These are phyloP conservation scores for Fusarium odoratissimum DNA, from an alignment of 2,329 filamentous ascomycete genomes.

Conservation along the genomic window DNA sequence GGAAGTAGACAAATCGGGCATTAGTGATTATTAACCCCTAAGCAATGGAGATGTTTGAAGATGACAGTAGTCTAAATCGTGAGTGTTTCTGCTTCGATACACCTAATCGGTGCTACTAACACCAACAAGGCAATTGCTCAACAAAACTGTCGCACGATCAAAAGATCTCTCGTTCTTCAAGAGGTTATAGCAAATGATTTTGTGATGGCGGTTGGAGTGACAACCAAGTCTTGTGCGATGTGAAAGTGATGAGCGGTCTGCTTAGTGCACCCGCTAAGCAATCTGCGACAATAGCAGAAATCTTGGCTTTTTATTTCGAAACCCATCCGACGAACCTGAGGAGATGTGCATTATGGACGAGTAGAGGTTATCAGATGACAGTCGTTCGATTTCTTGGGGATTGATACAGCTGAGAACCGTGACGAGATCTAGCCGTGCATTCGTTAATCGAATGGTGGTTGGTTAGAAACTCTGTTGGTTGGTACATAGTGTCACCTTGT, in stretches of 20 bases:
- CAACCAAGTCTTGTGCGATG: constrained; percentile 13
- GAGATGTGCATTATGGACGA: constrained; percentile 4
- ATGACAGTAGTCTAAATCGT: neutral
- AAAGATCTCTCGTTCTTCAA: neutral
- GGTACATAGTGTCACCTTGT: neutral
- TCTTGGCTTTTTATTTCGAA: constrained; percentile 19
- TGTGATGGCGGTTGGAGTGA: neutral
- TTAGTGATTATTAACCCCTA: neutral
- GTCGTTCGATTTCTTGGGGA: constrained; percentile 34
- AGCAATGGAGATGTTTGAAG: neutral
- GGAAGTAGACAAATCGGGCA: neutral
- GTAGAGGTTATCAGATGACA: constrained; percentile 23
- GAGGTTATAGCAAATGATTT: neutral
- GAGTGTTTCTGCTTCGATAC: neutral
- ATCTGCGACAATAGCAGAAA: constrained; percentile 33
- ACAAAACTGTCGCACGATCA: constrained; percentile 5
- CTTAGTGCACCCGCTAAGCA: constrained; percentile 11
- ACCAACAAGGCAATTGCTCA: neutral
- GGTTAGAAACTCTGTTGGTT: neutral
- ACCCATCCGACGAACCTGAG: constrained; percentile 4
- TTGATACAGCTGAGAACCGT: constrained; percentile 18
- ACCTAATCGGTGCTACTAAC: neutral
- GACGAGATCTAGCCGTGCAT: constrained; percentile 25
- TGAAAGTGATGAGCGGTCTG: constrained; percentile 28
- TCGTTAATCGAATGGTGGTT: neutral